Percentiles rank a stretch among this genome's conserved stretches.
phyloP scores from a whole-genome alignment of 495 filamentous ascomycete genomes.

The Talaromyces thailandensis region DNA sequence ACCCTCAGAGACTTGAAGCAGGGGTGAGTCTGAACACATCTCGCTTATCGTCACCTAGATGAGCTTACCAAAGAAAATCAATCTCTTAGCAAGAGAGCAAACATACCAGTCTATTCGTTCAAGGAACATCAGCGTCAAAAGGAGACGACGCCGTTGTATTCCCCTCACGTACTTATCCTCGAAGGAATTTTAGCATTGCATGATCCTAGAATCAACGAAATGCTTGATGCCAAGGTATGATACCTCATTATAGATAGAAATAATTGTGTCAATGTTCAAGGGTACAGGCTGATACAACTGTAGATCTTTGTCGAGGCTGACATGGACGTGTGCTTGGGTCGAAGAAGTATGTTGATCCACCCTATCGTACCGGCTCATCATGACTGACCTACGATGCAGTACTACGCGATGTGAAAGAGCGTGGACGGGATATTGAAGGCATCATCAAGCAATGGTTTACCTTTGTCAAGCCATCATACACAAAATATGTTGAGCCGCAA shows the following conservation, averaged over 20 bases:
- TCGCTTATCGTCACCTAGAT: neutral
- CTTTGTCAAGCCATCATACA: slow-evolving; percentile 94
- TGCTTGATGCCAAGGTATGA: slow-evolving; percentile 81
- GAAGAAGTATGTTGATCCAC: slow-evolving; percentile 60
- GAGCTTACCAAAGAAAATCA: neutral
- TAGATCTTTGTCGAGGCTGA: slow-evolving; percentile 94
- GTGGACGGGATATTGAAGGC: slow-evolving; percentile 82
- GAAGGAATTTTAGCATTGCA: slow-evolving; percentile 95
- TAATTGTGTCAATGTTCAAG: neutral
- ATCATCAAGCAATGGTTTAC: slow-evolving; percentile 97
- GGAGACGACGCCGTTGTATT: slow-evolving; percentile 82
- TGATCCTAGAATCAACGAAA: slow-evolving; percentile 73
- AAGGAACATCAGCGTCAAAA: slow-evolving; percentile 75
- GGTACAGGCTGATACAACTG: neutral
- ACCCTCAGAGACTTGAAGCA: slow-evolving; percentile 74
- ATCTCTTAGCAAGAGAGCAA: slow-evolving; percentile 65
- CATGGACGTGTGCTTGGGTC: slow-evolving; percentile 83
- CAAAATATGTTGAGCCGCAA: slow-evolving; percentile 84
- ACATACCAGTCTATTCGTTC: slow-evolving; percentile 94
- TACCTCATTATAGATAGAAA: neutral
- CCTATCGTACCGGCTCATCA: neutral
- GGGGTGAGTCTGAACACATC: slow-evolving; percentile 53
- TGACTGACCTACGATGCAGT: slow-evolving; percentile 38
- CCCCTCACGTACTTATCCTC: slow-evolving; percentile 87
- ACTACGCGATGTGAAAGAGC: slow-evolving; percentile 73